Evolutionary conservation across 2,329 filamentous ascomycete species (phyloP), one percentile per base, ranked within the genome.

Genomic region (Apiospora kogelbergensis): DNA sequence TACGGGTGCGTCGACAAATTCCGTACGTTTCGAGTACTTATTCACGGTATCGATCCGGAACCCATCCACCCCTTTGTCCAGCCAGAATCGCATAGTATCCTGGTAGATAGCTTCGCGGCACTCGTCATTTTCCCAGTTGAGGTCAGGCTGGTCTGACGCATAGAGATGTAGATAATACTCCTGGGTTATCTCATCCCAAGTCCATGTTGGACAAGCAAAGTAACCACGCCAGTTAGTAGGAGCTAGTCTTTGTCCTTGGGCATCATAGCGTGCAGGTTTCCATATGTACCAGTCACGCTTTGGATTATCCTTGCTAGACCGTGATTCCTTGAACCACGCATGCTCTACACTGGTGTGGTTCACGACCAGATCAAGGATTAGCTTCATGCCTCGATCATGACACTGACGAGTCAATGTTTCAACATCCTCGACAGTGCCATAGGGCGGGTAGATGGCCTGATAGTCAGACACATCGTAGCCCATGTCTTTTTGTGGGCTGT

Each of bases 381-480:
- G 80, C 75, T 89, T 90, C 82, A 93, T 89, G 0, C 84, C 86
- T 2, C 88, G 81, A 5, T 81, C 72, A 70, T 93, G 89, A 45
- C 87, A 86, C 13, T 86, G 86, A 24, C 82, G 71, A n/a, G 92
- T 87, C 40, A 94, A 77, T 0, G 80, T 78, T 65, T 93, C 89
- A 33, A 93, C 87, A 75, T 94, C 90, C 57, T 84, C 81, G 15
- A 93, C 81, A 1, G 88, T 90, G 6, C 92, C 91, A 71, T 92
- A 94, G 1, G 86, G 85, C 0, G 86, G 83, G 70, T 92, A 86
- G 40, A 94, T 90, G 46, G 83, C 84, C 71, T 89, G 85, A 72
- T 93, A 93, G 75, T 93, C 86, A 0, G 86, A 86, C n/a, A 93
- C 87, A 72, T 93, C 91, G 74, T 93, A 93, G 37, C 90, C 91